phyloP scores from a whole-genome alignment of 2,329 filamentous ascomycete genomes.

The Thielaviopsis euricoi region DNA sequence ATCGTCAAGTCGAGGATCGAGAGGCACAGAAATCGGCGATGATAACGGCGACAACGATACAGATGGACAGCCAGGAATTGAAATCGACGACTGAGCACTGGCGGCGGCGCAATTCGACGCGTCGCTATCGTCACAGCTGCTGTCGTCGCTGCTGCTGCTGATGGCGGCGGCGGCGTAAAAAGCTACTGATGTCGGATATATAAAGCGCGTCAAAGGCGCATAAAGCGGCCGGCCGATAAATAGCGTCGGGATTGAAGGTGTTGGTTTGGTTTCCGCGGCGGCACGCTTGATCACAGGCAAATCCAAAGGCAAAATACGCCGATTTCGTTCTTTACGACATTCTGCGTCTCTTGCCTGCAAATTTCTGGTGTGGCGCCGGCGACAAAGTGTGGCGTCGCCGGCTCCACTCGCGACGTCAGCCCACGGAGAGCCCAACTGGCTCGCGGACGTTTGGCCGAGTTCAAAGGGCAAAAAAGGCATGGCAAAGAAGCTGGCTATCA shows the following conservation, averaged over 20 bases:
- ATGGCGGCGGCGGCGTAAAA: neutral
- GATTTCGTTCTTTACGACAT: neutral
- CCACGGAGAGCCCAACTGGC: neutral
- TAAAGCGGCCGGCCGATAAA: no score
- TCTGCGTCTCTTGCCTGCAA: neutral
- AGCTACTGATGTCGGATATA: neutral
- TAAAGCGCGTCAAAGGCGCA: neutral
- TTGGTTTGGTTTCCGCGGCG: no score
- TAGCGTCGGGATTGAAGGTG: neutral
- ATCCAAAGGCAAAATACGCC: neutral
- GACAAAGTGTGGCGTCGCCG: neutral
- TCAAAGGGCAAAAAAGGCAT: constrained; percentile 4
- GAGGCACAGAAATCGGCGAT: neutral
- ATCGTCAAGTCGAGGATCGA: no score
- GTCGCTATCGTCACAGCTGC: neutral
- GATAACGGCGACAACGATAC: neutral
- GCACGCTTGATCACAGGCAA: neutral
- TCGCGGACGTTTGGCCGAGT: neutral
- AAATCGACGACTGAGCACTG: no score
- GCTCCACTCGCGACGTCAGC: neutral
- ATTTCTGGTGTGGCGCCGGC: constrained; percentile 1
- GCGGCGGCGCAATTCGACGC: neutral
- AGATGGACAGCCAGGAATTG: neutral
- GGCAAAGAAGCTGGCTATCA: neutral
- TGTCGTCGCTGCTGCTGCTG: neutral